phyloP scores from a whole-genome alignment of 2,329 filamentous ascomycete species.

The Aaosphaeria pasadenensis region DNA sequence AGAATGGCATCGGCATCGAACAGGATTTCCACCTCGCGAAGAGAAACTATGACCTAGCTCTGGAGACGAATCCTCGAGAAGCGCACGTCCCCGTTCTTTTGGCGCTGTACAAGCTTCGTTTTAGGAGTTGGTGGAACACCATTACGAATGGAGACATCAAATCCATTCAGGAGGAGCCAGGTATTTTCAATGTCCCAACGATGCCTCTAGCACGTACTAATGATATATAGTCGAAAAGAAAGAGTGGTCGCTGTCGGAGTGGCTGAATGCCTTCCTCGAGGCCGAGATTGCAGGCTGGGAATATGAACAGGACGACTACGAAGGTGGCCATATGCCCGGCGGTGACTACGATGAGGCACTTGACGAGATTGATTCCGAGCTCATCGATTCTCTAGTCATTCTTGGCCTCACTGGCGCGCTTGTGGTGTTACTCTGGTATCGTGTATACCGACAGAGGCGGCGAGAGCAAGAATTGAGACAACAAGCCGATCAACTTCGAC shows the following conservation, averaged over 20 bases:
- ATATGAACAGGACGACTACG: conserved; percentile 45
- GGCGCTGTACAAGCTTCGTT: conserved; percentile 78
- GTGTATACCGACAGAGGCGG: conserved; percentile 58
- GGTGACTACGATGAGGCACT: conserved; percentile 58
- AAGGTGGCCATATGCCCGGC: conserved; percentile 26
- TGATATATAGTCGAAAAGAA: conserved; percentile 59
- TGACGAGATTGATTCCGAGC: conserved; percentile 68
- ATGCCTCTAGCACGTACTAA: conserved; percentile 7
- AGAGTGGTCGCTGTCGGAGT: conserved; percentile 77
- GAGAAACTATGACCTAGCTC: conserved; percentile 87
- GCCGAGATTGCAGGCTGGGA: conserved; percentile 57
- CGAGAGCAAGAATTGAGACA: conserved; percentile 41
- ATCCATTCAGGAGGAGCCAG: conserved; percentile 83
- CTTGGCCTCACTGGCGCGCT: conserved; percentile 72
- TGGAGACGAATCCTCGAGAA: conserved; percentile 81
- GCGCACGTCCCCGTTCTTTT: conserved; percentile 91
- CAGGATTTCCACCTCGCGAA: conserved; percentile 98
- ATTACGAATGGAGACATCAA: conserved; percentile 88
- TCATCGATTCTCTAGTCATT: conserved; percentile 83
- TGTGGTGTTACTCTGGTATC: conserved; percentile 76
- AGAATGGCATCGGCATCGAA: conserved; percentile 87
- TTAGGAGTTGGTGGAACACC: conserved; percentile 91
- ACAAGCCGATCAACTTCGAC: conserved; percentile 28
- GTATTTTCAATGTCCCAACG: conserved; percentile 50
- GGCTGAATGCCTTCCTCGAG: conserved; percentile 81